These are phyloP conservation scores for Eutypella sp. DNA, from an alignment of 2,329 filamentous ascomycete species.

Conservation along the genomic window DNA sequence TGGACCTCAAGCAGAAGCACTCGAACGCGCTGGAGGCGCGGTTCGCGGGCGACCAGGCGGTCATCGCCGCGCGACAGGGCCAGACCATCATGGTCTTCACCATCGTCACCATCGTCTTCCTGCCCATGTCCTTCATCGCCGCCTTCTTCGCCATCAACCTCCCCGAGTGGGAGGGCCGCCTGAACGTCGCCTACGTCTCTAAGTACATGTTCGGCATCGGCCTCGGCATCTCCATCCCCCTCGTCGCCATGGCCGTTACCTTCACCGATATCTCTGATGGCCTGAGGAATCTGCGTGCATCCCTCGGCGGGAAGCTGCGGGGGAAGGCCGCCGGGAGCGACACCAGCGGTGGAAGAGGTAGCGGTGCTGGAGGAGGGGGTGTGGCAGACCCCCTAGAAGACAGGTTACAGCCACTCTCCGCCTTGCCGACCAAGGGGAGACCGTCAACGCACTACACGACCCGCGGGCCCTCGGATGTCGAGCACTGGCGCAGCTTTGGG, in stretches of 20 bases:
- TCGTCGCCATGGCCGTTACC: slow-evolving; percentile 25
- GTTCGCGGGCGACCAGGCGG: slow-evolving; percentile 51
- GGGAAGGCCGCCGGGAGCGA: no score
- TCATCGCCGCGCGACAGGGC: slow-evolving; percentile 44
- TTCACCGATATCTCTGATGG: slow-evolving; percentile 19
- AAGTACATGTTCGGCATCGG: slow-evolving; percentile 42
- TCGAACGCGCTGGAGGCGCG: slow-evolving; percentile 59
- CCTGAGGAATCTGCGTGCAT: neutral
- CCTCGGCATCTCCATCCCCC: slow-evolving; percentile 24
- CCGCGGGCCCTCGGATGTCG: neutral
- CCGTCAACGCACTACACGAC: neutral
- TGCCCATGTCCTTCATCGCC: slow-evolving; percentile 32
- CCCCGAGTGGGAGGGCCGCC: slow-evolving; percentile 34
- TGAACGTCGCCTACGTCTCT: slow-evolving; percentile 41
- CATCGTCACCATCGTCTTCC: slow-evolving; percentile 33
- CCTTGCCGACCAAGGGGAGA: neutral
- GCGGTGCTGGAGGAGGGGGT: neutral
- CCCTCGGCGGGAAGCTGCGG: neutral
- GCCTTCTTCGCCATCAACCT: slow-evolving; percentile 32
- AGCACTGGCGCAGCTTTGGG: neutral
- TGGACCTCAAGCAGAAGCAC: slow-evolving; percentile 61
- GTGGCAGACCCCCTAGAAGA: neutral
- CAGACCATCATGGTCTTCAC: slow-evolving; percentile 33
- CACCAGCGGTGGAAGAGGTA: neutral
- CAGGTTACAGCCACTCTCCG: neutral